Percentiles rank a stretch among this genome's conserved stretches.
phyloP scores from a whole-genome alignment of 2,329 filamentous ascomycete species.

The Aspergillus pseudotamarii region DNA sequence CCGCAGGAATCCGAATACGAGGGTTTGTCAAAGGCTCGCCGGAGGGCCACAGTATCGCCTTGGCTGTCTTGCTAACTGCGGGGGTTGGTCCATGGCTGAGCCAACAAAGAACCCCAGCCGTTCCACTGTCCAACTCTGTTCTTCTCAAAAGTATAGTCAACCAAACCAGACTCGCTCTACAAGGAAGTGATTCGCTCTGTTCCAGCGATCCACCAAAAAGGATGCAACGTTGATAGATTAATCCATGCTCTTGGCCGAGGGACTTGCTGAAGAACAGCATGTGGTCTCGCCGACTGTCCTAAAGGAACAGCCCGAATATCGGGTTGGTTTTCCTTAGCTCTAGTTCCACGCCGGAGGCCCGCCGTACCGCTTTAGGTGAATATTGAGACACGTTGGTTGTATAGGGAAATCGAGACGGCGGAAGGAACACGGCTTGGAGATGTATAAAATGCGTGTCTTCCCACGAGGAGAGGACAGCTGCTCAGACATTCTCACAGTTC shows the following conservation, averaged over 20 bases:
- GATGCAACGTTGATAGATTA: slow-evolving; percentile 1
- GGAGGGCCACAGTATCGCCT: neutral
- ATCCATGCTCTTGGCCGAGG: neutral
- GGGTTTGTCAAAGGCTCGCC: neutral
- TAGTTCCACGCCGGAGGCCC: neutral
- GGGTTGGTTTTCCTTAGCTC: neutral
- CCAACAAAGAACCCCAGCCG: neutral
- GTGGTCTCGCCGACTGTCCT: neutral
- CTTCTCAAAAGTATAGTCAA: neutral
- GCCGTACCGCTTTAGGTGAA: neutral
- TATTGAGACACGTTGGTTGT: neutral
- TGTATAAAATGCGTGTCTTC: neutral
- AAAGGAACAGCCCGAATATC: neutral
- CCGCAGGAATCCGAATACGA: neutral
- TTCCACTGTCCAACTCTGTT: neutral
- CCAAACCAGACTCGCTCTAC: neutral
- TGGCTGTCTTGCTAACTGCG: neutral
- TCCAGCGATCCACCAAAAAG: neutral
- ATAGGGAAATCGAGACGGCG: neutral
- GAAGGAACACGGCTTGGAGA: neutral
- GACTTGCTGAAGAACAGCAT: neutral
- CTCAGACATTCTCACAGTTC: neutral
- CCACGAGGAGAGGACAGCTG: neutral
- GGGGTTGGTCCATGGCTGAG: neutral
- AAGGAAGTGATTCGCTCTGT: neutral